Conservation (phyloP, 2,329 filamentous ascomycete genomes). For the Parascedosporium putredinis region DNA sequence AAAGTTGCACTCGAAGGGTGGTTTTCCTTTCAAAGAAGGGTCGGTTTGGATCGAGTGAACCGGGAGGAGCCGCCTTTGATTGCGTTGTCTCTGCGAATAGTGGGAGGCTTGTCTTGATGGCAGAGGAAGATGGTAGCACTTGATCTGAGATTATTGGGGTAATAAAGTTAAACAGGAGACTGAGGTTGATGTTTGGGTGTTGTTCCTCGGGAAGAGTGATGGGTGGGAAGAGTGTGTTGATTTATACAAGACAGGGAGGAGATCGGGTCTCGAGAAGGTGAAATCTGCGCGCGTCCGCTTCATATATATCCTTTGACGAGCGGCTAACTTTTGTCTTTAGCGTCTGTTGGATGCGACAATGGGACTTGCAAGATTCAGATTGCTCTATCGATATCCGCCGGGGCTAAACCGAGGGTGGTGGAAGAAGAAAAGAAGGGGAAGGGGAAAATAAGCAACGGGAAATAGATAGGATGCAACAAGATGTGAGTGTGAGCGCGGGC, state of each 20-base stretch:
- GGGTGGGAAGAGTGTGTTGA: neutral
- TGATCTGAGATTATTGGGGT: neutral
- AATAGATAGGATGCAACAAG: neutral
- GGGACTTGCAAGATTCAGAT: neutral
- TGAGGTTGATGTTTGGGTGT: conserved; percentile 3
- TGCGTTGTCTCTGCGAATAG: conserved; percentile 1
- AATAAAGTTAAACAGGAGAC: neutral
- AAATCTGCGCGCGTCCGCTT: conserved; percentile 1
- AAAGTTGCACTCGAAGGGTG: neutral
- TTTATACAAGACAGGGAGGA: conserved; percentile 7
- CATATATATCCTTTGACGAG: conserved; percentile 1
- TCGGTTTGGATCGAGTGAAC: neutral
- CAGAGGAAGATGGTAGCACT: neutral
- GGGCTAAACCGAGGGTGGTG: neutral
- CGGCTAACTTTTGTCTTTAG: conserved; percentile 1
- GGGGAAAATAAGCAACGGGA: conserved; percentile 3
- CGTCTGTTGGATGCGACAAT: neutral
- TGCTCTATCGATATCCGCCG: neutral
- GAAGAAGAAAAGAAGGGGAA: conserved; percentile 2
- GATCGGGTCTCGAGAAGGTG: conserved; percentile 3
- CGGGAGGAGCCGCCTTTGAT: neutral
- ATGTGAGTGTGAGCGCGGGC: conserved; percentile 1
- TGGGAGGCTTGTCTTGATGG: neutral
- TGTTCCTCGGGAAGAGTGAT: neutral
- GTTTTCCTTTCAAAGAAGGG: neutral